Evolutionary conservation across 2,329 filamentous ascomycete genomes (phyloP).

Genomic region (Fusarium fujikuroi): DNA sequence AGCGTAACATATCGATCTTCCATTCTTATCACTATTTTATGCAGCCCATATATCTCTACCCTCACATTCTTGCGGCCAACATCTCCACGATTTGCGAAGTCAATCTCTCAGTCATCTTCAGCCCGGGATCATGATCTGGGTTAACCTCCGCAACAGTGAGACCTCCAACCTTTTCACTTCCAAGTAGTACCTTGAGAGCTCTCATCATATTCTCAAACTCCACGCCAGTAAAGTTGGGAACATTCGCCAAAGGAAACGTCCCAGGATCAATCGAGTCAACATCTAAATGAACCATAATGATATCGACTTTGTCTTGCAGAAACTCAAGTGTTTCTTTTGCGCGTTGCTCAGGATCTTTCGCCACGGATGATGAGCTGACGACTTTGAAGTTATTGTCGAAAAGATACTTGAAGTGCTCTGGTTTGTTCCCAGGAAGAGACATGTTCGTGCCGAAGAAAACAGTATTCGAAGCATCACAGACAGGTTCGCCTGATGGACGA

Average conservation of each 20-base stretch:
- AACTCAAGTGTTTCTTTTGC: conserved; percentile 27
- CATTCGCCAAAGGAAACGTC: conserved; percentile 34
- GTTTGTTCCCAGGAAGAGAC: conserved; percentile 32
- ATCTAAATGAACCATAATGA: conserved; percentile 38
- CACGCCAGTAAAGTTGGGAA: conserved; percentile 36
- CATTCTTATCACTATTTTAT: background rate
- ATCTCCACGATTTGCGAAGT: conserved; percentile 9
- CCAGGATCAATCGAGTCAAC: conserved; percentile 37
- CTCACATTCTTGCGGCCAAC: background rate
- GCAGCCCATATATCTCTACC: background rate
- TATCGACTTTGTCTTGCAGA: conserved; percentile 23
- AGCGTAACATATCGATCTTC: background rate
- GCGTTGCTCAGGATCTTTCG: conserved; percentile 13
- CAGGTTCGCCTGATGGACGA: conserved; percentile 23
- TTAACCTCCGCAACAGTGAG: conserved; percentile 37
- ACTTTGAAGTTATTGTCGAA: conserved; percentile 37
- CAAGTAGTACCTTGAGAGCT: conserved; percentile 15
- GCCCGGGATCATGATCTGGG: conserved; percentile 33
- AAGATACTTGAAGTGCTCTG: conserved; percentile 36
- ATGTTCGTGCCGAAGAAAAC: conserved; percentile 40
- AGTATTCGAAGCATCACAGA: conserved; percentile 31
- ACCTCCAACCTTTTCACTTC: conserved; percentile 15
- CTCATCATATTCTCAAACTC: conserved; percentile 37
- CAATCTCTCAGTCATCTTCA: conserved; percentile 26
- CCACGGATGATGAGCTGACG: conserved; percentile 27